Conservation (phyloP, 1,284 basidiomycete species). For the Tilletia horrida region DNA sequence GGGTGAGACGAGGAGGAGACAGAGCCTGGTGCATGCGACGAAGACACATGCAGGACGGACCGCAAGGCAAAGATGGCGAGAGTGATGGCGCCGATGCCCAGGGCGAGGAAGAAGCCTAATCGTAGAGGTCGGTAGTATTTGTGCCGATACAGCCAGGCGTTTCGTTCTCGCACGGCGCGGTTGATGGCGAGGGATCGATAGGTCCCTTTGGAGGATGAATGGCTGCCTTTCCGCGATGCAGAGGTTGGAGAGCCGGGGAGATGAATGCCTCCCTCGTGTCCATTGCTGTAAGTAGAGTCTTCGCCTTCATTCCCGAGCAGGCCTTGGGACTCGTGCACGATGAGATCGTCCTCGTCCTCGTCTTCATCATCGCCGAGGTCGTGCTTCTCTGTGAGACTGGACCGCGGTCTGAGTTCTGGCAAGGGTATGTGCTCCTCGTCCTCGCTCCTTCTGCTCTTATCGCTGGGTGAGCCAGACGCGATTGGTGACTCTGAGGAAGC, state of each 20-base stretch:
- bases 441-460: neutral
- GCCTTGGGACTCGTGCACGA: constrained; percentile 15
- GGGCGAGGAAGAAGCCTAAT: constrained; percentile 15
- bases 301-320: constrained; percentile 7
- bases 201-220: neutral
- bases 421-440: constrained; percentile 6
- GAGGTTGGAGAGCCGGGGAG: neutral
- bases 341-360: constrained; percentile 12
- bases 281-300: neutral
- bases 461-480: neutral
- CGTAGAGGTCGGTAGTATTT: constrained; percentile 17
- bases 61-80: constrained; percentile 17
- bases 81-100: constrained; percentile 18
- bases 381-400: neutral
- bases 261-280: neutral
- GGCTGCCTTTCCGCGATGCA: neutral
- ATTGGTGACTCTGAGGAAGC: neutral
- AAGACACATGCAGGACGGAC: constrained; percentile 12
- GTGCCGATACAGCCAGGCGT: constrained; percentile 13
- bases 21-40: constrained; percentile 22
- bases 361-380: neutral
- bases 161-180: constrained; percentile 5
- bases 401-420: neutral
- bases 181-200: constrained; percentile 1
- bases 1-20: constrained; percentile 5